Conservation (phyloP, 805 yeast genomes). For the Zygosaccharomyces siamensis region DNA sequence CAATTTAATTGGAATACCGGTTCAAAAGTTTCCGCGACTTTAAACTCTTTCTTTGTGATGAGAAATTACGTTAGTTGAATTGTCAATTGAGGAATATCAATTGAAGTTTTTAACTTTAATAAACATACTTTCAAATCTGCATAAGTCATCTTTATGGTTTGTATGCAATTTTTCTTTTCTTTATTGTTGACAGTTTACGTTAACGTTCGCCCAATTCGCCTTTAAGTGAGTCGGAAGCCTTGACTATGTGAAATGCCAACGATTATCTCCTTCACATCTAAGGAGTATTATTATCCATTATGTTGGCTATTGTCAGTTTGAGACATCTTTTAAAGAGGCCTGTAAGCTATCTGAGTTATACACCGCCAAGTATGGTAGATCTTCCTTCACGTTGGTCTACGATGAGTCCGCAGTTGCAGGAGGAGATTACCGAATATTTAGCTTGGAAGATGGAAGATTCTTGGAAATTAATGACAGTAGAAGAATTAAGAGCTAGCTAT, state of each 20-base stretch:
- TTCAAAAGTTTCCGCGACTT: conserved; percentile 14
- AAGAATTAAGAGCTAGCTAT: conserved; percentile 33
- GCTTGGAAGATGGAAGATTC: conserved; percentile 31
- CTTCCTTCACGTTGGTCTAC: conserved; percentile 33
- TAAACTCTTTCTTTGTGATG: conserved; percentile 21
- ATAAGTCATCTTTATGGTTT: conserved; percentile 8
- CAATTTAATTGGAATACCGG: conserved; percentile 17
- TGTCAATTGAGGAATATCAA: conserved; percentile 7
- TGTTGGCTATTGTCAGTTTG: conserved; percentile 4
- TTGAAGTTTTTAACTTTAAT: neutral
- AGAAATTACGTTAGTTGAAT: neutral
- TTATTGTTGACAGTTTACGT: neutral
- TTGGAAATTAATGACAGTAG: conserved; percentile 31
- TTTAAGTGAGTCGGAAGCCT: neutral
- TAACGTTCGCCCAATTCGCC: conserved; percentile 1
- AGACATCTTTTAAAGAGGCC: neutral
- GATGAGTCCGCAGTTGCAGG: conserved; percentile 32
- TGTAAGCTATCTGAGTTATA: conserved; percentile 8
- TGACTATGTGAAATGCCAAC: neutral
- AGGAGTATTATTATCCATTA: neutral
- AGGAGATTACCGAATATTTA: conserved; percentile 37
- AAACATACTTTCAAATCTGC: conserved; percentile 25
- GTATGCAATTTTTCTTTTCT: neutral
- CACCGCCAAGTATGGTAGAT: conserved; percentile 32
- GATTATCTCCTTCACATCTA: neutral